Evolutionary conservation across 2,329 filamentous ascomycete species (phyloP).

Genomic region (Beauveria sp.): DNA sequence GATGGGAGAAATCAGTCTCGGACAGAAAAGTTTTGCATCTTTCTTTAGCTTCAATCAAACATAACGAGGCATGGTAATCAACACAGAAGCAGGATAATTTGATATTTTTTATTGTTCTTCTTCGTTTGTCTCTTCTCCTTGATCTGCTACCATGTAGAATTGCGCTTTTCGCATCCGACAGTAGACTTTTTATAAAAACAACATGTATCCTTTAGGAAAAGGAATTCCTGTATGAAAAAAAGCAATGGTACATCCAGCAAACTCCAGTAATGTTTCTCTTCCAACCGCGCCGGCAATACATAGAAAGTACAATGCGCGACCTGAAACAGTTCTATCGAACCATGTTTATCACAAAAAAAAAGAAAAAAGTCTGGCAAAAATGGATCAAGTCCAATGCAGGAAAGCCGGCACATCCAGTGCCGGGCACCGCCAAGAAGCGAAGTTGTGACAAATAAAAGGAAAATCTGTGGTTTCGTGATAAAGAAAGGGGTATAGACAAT

Average conservation of each 20-base stretch:
- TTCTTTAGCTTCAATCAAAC: not conserved
- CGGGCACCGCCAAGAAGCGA: not conserved
- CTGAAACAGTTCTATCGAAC: constrained; percentile 7
- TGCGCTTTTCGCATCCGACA: not conserved
- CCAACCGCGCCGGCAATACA: not conserved
- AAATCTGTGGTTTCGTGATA: constrained; percentile 3
- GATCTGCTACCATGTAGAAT: not conserved
- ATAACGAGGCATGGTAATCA: not conserved
- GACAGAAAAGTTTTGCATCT: not conserved
- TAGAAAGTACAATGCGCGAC: not conserved
- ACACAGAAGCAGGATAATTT: not conserved
- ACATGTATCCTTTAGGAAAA: not conserved
- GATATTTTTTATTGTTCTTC: not conserved
- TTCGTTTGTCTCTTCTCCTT: not conserved
- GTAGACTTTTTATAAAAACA: constrained; percentile 3
- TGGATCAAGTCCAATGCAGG: not conserved
- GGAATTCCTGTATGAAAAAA: not conserved
- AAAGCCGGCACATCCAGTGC: constrained; percentile 1
- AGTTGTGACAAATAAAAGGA: not conserved
- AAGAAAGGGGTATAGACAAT: constrained; percentile 12
- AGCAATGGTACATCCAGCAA: constrained; percentile 8
- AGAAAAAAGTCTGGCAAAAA: constrained; percentile 1
- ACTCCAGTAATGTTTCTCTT: constrained; percentile 8
- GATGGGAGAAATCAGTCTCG: not conserved
- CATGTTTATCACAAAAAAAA: constrained; percentile 6